phyloP scores from a whole-genome alignment of 2,329 filamentous ascomycete species.

The Sporothrix variecibatus region DNA sequence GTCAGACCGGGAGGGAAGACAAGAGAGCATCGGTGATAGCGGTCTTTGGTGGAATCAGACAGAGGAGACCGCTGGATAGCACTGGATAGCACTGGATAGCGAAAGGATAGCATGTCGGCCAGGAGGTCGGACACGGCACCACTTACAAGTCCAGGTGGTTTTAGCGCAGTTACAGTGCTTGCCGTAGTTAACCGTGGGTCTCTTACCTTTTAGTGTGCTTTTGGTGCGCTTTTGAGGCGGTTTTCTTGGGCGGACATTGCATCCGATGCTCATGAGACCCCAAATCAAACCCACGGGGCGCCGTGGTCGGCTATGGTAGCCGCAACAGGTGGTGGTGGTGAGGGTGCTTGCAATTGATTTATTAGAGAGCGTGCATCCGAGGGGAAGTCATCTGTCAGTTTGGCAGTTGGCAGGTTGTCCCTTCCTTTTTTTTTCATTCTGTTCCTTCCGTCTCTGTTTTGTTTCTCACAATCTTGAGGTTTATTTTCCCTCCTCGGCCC shows the following conservation, averaged over 20 bases:
- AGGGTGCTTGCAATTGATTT: not conserved
- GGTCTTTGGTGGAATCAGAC: not conserved
- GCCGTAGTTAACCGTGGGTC: not conserved
- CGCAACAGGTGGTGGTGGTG: not conserved
- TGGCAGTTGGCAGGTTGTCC: not conserved
- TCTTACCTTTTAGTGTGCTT: not conserved
- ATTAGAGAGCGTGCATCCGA: not conserved
- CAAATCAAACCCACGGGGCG: not conserved
- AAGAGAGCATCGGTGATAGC: not conserved
- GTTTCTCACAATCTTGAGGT: too few relatives aligned
- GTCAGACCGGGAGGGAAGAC: not conserved
- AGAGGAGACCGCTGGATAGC: not conserved
- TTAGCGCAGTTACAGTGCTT: not conserved
- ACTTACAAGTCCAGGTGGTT: not conserved
- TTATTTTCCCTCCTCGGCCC: not conserved
- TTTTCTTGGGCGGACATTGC: conserved; percentile 7
- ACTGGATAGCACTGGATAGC: conserved; percentile 7
- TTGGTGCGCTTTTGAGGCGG: not conserved
- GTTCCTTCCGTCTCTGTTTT: not conserved
- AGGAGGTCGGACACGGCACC: not conserved
- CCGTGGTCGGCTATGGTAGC: not conserved
- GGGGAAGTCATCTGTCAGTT: not conserved
- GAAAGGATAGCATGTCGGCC: not conserved
- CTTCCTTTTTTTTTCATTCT: not conserved
- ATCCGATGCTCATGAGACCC: conserved; percentile 1